Evolutionary conservation across 805 yeast species (phyloP).

Genomic region (Candida sakaeoensis): DNA sequence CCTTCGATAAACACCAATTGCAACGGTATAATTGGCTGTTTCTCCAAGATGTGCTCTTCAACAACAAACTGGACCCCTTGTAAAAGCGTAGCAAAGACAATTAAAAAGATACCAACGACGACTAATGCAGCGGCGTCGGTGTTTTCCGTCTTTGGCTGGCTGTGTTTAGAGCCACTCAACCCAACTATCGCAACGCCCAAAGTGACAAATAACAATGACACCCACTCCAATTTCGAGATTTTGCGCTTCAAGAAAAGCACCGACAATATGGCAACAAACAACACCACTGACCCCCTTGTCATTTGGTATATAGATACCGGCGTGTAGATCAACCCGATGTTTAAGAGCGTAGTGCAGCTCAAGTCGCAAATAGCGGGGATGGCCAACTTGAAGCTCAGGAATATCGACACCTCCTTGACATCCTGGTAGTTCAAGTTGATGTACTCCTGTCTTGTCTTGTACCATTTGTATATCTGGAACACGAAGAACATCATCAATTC

Average conservation of each 20-base stretch:
- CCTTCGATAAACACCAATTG: slow-evolving; percentile 75
- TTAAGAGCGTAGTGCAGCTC: slow-evolving; percentile 69
- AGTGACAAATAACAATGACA: slow-evolving; percentile 58
- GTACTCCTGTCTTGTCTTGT: slow-evolving; percentile 12
- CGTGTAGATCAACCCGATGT: slow-evolving; percentile 66
- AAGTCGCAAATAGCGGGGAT: slow-evolving; percentile 72
- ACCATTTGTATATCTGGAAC: slow-evolving; percentile 25
- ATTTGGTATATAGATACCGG: slow-evolving; percentile 82
- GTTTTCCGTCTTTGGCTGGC: slow-evolving; percentile 11
- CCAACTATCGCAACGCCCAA: slow-evolving; percentile 74
- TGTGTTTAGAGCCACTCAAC: slow-evolving; percentile 51
- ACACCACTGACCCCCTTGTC: slow-evolving; percentile 76
- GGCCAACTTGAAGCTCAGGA: slow-evolving; percentile 29
- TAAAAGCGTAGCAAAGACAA: slow-evolving; percentile 60
- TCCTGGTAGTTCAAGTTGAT: slow-evolving; percentile 11
- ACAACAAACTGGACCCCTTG: slow-evolving; percentile 75
- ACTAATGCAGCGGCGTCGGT: slow-evolving; percentile 20
- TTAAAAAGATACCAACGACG: slow-evolving; percentile 53
- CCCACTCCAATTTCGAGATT: slow-evolving; percentile 65
- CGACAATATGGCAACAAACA: slow-evolving; percentile 72
- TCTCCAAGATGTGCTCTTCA: slow-evolving; percentile 64
- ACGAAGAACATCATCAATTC: slow-evolving; percentile 52
- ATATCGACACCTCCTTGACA: slow-evolving; percentile 8
- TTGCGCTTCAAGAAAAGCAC: slow-evolving; percentile 55
- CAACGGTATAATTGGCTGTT: slow-evolving; percentile 54